Percentiles rank a stretch among this genome's conserved stretches.
Evolutionary conservation across 805 yeast genomes (phyloP).

Genomic region (Candida wancherniae): DNA sequence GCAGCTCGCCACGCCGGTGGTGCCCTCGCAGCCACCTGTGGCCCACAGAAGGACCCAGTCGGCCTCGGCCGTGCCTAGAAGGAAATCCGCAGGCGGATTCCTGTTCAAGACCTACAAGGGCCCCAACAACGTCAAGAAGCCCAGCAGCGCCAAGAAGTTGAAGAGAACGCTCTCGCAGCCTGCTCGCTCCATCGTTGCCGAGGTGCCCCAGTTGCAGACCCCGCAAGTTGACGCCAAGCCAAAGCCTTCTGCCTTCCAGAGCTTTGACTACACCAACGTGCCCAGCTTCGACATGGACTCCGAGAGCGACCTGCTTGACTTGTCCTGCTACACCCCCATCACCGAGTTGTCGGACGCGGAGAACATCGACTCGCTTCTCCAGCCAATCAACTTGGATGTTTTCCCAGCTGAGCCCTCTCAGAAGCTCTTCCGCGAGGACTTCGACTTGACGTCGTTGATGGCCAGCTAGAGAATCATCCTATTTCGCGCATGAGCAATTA

Average conservation of each 20-base stretch:
- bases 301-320: conserved; percentile 1
- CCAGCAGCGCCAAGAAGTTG: conserved; percentile 9
- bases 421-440: conserved; percentile 22
- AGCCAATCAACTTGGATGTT: conserved; percentile 11
- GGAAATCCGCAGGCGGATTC: conserved; percentile 19
- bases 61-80: conserved; percentile 15
- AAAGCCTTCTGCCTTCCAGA: neutral
- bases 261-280: conserved; percentile 13
- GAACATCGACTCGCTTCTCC: conserved; percentile 6
- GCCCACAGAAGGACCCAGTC: conserved; percentile 27
- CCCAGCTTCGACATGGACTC: conserved; percentile 4
- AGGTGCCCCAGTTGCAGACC: neutral
- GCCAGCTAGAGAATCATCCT: conserved; percentile 3
- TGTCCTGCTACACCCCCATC: conserved; percentile 3
- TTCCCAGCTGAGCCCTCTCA: conserved; percentile 1
- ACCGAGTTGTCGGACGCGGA: conserved; percentile 8
- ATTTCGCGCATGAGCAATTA: too few species aligned
- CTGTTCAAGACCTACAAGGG: conserved; percentile 30
- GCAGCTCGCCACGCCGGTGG: conserved; percentile 3
- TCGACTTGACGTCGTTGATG: conserved; percentile 19
- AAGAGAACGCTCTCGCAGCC: conserved; percentile 9
- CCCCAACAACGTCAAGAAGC: conserved; percentile 19
- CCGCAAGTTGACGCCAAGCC: neutral
- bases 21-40: neutral
- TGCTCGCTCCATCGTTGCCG: conserved; percentile 1